A percentile compares a stretch with the other conserved stretches of the same genome.
Conservation (phyloP, 768 basidiomycete genomes). For the Cytidiella melzeri region DNA sequence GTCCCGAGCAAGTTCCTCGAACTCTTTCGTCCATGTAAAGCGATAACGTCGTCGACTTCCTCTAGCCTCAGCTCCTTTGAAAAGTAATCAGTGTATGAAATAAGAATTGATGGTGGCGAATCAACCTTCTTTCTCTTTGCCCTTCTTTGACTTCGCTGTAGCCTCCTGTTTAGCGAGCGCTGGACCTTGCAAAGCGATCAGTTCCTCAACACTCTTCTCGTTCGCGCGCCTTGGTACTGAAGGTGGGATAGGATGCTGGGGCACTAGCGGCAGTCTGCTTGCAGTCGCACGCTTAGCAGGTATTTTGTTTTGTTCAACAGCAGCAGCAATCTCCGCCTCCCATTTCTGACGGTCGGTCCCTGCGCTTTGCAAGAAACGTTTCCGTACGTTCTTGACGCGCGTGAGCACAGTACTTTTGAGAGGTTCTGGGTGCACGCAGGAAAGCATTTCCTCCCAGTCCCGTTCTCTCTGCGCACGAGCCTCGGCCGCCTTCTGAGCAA, state of each 20-base stretch:
- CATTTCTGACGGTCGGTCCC: conserved; percentile 44
- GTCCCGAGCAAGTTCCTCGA: conserved; percentile 85
- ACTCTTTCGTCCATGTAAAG: conserved; percentile 82
- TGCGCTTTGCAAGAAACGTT: conserved; percentile 52
- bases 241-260: conserved; percentile 28
- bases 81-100: background rate
- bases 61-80: background rate
- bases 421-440: conserved; percentile 46
- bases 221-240: conserved; percentile 37
- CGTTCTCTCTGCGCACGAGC: conserved; percentile 51
- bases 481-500: conserved; percentile 62
- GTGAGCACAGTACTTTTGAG: conserved; percentile 41
- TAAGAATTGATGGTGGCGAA: background rate
- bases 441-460: conserved; percentile 60
- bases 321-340: conserved; percentile 54
- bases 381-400: conserved; percentile 50
- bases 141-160: conserved; percentile 7
- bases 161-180: conserved; percentile 24
- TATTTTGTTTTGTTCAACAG: conserved; percentile 50
- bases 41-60: conserved; percentile 43
- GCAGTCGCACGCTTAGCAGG: conserved; percentile 30
- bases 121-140: conserved; percentile 24
- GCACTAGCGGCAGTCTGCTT: conserved; percentile 31
- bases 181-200: conserved; percentile 49
- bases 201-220: conserved; percentile 44